Base-by-base conservation (phyloP, 2,329 filamentous ascomycete genomes). In the Pyrenophora teres region DNA sequence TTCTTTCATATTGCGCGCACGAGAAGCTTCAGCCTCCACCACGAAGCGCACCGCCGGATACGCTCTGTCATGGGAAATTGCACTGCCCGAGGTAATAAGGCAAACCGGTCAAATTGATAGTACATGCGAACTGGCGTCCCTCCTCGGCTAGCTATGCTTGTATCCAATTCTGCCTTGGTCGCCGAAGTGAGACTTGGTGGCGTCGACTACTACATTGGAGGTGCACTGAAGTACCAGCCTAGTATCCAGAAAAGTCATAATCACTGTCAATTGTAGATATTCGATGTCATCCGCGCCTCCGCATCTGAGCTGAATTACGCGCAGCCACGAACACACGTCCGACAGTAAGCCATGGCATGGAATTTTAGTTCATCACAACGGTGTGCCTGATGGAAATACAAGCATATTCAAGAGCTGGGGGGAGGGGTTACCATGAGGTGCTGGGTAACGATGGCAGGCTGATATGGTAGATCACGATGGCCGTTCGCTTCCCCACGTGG, bases 401-500 rank as follows among this genome's bases (percentile, higher is more conserved):
- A 36, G 6, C 15, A 23, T 27, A 15, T 21, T 8, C 40, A 33
- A 40, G 44, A 23, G 30, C 37, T 38, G 9, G 13, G 41, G 30
- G 18, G 27, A 45, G 39, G 35, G 15, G 15, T 15, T 15, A 15
- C 44, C 37, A 44, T 36, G 40, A 31, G 40, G 42, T 46, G 8
- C 6, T 53, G 37, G 27, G 31, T 42, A 27, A 37, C 40, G 18
- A 33, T 16, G 32, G 40, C 31, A 23, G 37, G 19, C 15, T 25
- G 27, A 36, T 40, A 16, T 42, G 49, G 48, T 31, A 40, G 31
- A 46, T n/a, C 32, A 56, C 49, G 42, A 46, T 52, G 46, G 38
- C 58, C 50, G 50, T 54, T 46, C 40, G 46, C 37, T 44, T 49
- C 55, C 53, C 63, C 64, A 68, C 65, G 65, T 68, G 63, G 47